Evolutionary conservation across 768 basidiomycete species (phyloP).

Genomic region (Stropharia rugosoannulata): DNA sequence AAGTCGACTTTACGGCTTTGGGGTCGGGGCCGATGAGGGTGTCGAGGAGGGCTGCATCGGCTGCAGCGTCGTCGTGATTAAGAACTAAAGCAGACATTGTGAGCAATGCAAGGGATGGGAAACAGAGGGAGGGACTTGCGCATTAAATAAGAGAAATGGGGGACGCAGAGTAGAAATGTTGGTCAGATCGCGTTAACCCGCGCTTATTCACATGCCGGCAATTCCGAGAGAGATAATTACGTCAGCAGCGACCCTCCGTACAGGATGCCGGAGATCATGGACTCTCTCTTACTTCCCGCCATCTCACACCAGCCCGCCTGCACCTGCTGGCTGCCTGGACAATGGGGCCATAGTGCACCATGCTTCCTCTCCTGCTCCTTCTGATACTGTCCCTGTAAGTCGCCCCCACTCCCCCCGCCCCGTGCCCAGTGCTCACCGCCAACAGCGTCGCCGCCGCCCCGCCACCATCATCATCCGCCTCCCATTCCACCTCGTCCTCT

Average conservation of each 20-base stretch:
- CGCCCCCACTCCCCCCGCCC: neutral
- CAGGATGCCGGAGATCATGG: neutral
- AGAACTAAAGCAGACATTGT: slow-evolving; percentile 21
- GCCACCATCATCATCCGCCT: slow-evolving; percentile 2
- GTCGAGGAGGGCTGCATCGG: slow-evolving; percentile 67
- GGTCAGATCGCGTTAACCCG: neutral
- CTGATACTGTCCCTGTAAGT: slow-evolving; percentile 13
- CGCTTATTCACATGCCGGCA: slow-evolving; percentile 22
- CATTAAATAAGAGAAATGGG: slow-evolving; percentile 7
- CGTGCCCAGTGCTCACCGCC: slow-evolving; percentile 1
- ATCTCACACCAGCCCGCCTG: neutral
- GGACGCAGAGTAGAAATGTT: slow-evolving; percentile 11
- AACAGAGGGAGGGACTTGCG: slow-evolving; percentile 9
- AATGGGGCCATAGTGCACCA: slow-evolving; percentile 16
- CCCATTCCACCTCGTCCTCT: neutral
- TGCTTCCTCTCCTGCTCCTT: slow-evolving; percentile 11
- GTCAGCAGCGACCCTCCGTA: slow-evolving; percentile 6
- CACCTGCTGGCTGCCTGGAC: slow-evolving; percentile 1
- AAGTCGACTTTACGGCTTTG: slow-evolving; percentile 35
- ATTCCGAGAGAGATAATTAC: slow-evolving; percentile 10
- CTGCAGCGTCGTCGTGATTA: slow-evolving; percentile 21
- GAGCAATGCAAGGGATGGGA: slow-evolving; percentile 8
- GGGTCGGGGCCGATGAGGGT: slow-evolving; percentile 56
- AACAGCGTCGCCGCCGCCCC: slow-evolving; percentile 1
- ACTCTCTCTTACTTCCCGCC: neutral